Conservation (phyloP, 495 filamentous ascomycete genomes). For the Xylaria longipes region DNA sequence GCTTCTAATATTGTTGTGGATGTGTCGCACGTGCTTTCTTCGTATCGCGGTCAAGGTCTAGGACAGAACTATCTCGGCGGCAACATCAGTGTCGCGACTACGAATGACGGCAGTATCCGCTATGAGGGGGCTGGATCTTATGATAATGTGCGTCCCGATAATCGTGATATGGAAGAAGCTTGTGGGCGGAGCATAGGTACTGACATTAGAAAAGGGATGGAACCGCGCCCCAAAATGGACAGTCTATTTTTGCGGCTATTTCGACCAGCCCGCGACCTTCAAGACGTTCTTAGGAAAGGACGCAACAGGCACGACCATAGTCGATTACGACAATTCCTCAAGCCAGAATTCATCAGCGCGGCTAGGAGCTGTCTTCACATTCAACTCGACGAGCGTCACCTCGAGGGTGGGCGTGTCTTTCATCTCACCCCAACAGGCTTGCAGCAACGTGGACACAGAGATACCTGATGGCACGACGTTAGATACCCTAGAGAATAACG, state of each 20-base stretch:
- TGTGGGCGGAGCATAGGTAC: neutral
- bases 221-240: constrained; percentile 64
- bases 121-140: constrained; percentile 72
- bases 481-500: constrained; percentile 52
- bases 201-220: constrained; percentile 43
- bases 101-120: constrained; percentile 42
- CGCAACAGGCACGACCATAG: constrained; percentile 32
- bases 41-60: constrained; percentile 63
- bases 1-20: constrained; percentile 67
- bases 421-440: constrained; percentile 69
- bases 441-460: constrained; percentile 62
- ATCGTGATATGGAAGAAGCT: constrained; percentile 15
- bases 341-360: constrained; percentile 38
- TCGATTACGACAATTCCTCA: constrained; percentile 34
- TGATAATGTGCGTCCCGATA: constrained; percentile 58
- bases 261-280: constrained; percentile 52
- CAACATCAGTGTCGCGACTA: constrained; percentile 56
- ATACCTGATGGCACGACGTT: constrained; percentile 60
- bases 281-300: constrained; percentile 62
- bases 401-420: constrained; percentile 76
- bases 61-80: constrained; percentile 73
- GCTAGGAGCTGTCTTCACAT: constrained; percentile 54
- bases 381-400: constrained; percentile 49
- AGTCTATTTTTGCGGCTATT: constrained; percentile 74
- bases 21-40: constrained; percentile 73